These are phyloP conservation scores for Neofusicoccum ribis DNA, from an alignment of 2,329 filamentous ascomycete species.

Conservation along the genomic window DNA sequence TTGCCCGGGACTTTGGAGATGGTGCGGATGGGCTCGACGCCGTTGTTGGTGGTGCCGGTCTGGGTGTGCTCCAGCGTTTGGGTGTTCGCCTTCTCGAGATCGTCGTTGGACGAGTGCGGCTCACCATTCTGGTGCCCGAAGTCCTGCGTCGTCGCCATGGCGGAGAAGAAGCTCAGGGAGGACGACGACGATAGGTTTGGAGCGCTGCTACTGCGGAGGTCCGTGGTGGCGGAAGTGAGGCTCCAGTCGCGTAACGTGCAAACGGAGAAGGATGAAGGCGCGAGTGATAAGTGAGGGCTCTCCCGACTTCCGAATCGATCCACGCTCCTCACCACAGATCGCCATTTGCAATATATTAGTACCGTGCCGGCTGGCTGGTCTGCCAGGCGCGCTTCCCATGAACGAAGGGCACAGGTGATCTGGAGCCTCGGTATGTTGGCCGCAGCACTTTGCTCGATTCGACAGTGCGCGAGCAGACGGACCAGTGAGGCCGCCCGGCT, in stretches of 20 bases:
- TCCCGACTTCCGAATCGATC: background rate
- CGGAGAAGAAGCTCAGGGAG: background rate
- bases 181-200: background rate
- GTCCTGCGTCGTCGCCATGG: slow-evolving; percentile 7
- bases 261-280: background rate
- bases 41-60: background rate
- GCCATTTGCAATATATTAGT: background rate
- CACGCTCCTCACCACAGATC: background rate
- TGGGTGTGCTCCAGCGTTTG: background rate
- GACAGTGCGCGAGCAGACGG: background rate
- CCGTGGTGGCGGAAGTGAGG: background rate
- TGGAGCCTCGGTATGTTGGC: background rate
- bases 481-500: background rate
- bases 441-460: background rate
- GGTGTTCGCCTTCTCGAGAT: slow-evolving; percentile 9
- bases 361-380: background rate
- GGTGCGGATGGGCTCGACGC: slow-evolving; percentile 33
- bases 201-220: background rate
- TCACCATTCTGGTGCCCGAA: background rate
- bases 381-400: background rate
- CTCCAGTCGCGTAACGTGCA: background rate
- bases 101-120: slow-evolving; percentile 6
- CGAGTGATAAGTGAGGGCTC: background rate
- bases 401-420: background rate
- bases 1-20: slow-evolving; percentile 36